Percentiles rank a stretch among this genome's conserved stretches.
Evolutionary conservation across 2,329 filamentous ascomycete species (phyloP).

Genomic region (Scedosporium boydii): DNA sequence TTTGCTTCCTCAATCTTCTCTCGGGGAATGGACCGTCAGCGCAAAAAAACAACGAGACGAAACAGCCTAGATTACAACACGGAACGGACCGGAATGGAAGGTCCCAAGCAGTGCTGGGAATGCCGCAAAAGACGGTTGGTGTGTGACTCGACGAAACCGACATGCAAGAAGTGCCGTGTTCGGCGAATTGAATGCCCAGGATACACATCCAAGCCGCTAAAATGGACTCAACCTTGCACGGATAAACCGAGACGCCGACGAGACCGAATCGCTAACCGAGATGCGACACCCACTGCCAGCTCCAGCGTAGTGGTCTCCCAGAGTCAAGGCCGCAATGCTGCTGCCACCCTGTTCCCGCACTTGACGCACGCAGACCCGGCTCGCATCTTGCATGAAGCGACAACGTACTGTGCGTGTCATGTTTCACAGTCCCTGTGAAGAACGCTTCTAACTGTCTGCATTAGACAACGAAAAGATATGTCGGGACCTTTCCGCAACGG

Average conservation of each 20-base stretch:
- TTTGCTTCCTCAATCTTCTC: too few species aligned
- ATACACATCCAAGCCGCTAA: background rate
- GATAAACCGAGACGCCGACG: background rate
- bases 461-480: background rate
- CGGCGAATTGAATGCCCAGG: background rate
- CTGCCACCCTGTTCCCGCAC: background rate
- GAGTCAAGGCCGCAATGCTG: background rate
- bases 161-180: background rate
- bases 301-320: background rate
- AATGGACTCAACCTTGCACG: background rate
- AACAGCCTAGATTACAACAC: too few species aligned
- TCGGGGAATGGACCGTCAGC: too few species aligned
- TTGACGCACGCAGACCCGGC: background rate
- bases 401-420: background rate
- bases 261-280: background rate
- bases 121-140: background rate
- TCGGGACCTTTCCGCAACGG: background rate
- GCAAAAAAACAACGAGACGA: too few species aligned
- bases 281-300: background rate
- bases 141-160: background rate
- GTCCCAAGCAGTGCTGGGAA: background rate
- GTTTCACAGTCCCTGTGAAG: background rate
- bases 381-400: background rate
- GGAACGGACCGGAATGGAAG: background rate
- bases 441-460: background rate